Base-by-base conservation (phyloP, 225 moss, liverwort and hornwort genomes). In the Anthoceros angustus region DNA sequence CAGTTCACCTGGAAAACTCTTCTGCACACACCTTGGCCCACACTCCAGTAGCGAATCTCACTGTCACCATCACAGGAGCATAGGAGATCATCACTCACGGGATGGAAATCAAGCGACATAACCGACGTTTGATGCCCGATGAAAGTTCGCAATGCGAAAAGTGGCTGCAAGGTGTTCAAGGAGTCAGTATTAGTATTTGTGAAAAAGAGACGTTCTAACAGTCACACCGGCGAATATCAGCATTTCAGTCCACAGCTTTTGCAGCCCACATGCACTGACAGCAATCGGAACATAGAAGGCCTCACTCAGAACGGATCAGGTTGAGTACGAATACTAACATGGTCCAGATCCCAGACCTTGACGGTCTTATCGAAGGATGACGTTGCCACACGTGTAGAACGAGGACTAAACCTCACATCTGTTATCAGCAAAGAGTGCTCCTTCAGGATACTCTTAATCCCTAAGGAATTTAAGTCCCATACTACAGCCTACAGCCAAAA, bases 361-460 rank as follows among this genome's bases (percentile, higher is more conserved):
- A 98, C 92, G 55, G 92, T 92, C 77, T 98, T 98, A 77, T 98
- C 98, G 42, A 98, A 98, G n/a, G 98, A 98, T 10, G 98, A 98
- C 4, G 98, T 98, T 50, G 98, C 98, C 66, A 98, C 70, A 7
- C 98, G 98, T 61, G 98, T 84, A 26, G 92, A 89, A 78, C 92
- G 92, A 63, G 98, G 92, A 81, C 89, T 89, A 67, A 98, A 98
- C 69, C 98, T 83, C 20, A 98, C 92, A 69, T 98, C 98, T 21
- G 98, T 98, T 61, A 98, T 98, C 39, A 92, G 78, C 76, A 89
- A 72, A 46, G 98, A 98, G 75, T 98, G 98, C 73, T 98, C 98
- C 80, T 98, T 92, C 0, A 98, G 84, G 6, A 89, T 92, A 73
- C 82, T 98, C 72, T 98, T 98, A 50, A 92, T 77, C 81, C 89